A percentile compares a stretch with the other conserved stretches of the same genome.
Evolutionary conservation across 306 rosid genomes (phyloP).

Genomic region (Abrus precatorius): DNA sequence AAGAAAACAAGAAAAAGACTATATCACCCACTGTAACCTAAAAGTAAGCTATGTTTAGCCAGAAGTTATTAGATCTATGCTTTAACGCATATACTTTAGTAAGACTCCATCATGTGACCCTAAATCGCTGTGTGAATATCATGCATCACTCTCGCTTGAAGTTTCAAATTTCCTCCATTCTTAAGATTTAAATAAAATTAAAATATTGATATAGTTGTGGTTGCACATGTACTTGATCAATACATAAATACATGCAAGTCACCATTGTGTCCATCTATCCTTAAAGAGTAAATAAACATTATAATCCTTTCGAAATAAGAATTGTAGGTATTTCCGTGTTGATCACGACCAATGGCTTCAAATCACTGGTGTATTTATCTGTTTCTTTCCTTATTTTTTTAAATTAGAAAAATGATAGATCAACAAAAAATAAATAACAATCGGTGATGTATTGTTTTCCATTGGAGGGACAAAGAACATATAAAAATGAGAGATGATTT

Average conservation of each 20-base stretch:
- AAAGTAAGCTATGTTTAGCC: neutral
- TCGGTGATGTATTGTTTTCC: neutral
- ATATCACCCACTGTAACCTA: neutral
- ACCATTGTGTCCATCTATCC: neutral
- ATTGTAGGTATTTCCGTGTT: neutral
- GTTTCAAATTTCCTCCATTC: conserved; percentile 15
- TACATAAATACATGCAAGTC: conserved; percentile 3
- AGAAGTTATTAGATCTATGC: neutral
- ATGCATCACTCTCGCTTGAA: neutral
- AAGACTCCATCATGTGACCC: neutral
- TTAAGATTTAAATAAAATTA: neutral
- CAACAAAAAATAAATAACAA: neutral
- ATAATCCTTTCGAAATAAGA: neutral
- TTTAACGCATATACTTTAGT: neutral
- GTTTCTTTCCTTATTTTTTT: neutral
- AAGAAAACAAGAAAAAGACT: neutral
- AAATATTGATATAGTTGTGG: neutral
- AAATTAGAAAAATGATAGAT: neutral
- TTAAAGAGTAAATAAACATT: neutral
- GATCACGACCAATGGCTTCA: neutral
- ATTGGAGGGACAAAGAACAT: neutral
- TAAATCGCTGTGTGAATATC: neutral
- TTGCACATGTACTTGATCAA: neutral
- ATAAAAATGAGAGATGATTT: too few species aligned
- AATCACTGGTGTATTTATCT: neutral